A percentile compares a stretch with the other conserved stretches of the same genome.
phyloP scores from a whole-genome alignment of 163 green algal species.

The Prototheca cutis region DNA sequence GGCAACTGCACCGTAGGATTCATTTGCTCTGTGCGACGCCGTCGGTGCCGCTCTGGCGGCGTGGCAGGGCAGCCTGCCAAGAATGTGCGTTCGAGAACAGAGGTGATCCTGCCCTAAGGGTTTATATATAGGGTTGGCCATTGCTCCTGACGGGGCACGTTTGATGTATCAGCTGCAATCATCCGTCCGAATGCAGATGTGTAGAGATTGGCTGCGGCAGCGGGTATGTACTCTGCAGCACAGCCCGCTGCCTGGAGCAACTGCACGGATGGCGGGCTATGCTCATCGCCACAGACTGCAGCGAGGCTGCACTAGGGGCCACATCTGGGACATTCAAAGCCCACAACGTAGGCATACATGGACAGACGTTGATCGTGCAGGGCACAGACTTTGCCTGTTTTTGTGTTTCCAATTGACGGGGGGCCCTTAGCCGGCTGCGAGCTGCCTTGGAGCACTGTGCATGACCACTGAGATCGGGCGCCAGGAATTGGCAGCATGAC shows the following conservation, averaged over 20 bases:
- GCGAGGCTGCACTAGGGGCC: constrained; percentile 33
- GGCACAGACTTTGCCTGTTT: background rate
- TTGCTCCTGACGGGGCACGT: no score
- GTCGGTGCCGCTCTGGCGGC: background rate
- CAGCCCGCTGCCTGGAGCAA: constrained; percentile 45
- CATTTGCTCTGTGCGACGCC: constrained; percentile 1
- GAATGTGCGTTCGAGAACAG: no score
- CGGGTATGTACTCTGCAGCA: constrained; percentile 69
- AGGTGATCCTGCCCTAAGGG: no score
- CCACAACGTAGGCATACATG: constrained; percentile 33
- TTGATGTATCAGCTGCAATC: background rate
- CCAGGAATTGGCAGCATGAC: no score
- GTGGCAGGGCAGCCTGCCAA: no score
- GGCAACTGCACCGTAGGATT: background rate
- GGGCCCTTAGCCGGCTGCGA: no score
- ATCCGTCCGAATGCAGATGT: no score
- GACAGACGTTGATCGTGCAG: background rate
- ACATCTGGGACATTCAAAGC: constrained; percentile 47
- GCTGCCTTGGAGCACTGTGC: no score
- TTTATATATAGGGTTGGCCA: no score
- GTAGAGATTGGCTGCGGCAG: constrained; percentile 76
- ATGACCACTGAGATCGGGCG: no score
- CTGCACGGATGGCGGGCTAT: constrained; percentile 5
- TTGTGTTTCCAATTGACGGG: no score
- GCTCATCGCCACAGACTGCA: constrained; percentile 70